Conservation (phyloP, 2,329 filamentous ascomycete species). For the Didymella sp. region DNA sequence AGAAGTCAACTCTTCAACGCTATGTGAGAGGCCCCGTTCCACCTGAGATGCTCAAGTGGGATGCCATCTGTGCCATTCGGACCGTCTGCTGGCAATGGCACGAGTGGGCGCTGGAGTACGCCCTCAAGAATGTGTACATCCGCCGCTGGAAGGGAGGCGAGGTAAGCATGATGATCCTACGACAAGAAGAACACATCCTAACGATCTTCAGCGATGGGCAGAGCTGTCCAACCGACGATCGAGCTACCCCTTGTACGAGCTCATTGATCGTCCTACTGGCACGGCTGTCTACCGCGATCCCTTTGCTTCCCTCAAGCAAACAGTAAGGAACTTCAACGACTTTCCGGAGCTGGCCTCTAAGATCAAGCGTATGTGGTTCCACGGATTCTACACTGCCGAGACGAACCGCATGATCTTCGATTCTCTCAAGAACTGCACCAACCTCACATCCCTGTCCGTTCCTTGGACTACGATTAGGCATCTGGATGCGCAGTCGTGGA, state of each 20-base stretch:
- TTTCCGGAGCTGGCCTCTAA: slow-evolving; percentile 56
- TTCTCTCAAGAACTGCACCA: slow-evolving; percentile 56
- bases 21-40: slow-evolving; percentile 61
- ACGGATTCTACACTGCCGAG: slow-evolving; percentile 61
- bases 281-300: slow-evolving; percentile 62
- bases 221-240: slow-evolving; percentile 55
- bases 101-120: slow-evolving; percentile 60
- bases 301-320: slow-evolving; percentile 57
- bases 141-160: slow-evolving; percentile 59
- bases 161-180: slow-evolving; percentile 29
- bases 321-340: slow-evolving; percentile 55
- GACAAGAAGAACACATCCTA: slow-evolving; percentile 14
- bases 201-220: slow-evolving; percentile 56
- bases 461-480: slow-evolving; percentile 63
- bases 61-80: slow-evolving; percentile 57
- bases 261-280: slow-evolving; percentile 56
- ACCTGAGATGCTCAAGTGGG: slow-evolving; percentile 60
- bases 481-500: slow-evolving; percentile 57
- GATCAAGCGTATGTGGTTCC: slow-evolving; percentile 62
- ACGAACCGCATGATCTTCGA: slow-evolving; percentile 59
- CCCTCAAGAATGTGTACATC: slow-evolving; percentile 60
- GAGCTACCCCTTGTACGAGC: slow-evolving; percentile 57
- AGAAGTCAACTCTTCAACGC: slow-evolving; percentile 55
- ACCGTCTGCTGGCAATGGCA: slow-evolving; percentile 61
- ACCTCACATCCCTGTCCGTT: slow-evolving; percentile 57